Base-by-base conservation (phyloP, 2,329 filamentous ascomycete species). In the Trichoderma sp. region DNA sequence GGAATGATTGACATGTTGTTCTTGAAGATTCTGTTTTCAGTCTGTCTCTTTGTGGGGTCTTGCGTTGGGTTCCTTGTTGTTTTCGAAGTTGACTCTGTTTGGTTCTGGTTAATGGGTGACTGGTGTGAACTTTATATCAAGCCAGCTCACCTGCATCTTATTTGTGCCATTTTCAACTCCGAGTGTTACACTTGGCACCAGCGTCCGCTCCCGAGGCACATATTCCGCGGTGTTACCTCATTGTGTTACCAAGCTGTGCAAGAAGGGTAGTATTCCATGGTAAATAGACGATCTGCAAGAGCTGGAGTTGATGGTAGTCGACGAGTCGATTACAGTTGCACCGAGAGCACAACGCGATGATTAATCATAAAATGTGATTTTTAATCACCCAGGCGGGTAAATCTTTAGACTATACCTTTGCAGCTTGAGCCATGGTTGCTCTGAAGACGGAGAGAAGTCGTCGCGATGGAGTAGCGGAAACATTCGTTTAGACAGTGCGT, bases 351-450 rank as follows among this genome's bases (percentile, higher is more conserved):
- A 32, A n/a, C 1, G 6, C 9, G 28, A 58, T 58, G 28, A 58
- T 30, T 58, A 58, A 58, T 57, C 12, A 15, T 8, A 58, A 8
- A 59, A 34, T 11, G 47, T 12, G 47, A 53, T 53, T 53, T 23
- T 23, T 12, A 23, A 53, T 53, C 20, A 13, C 20, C n/a, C 17
- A 23, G 55, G 23, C 55, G 17, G 55, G 55, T 32, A 20, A 32
- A 12, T 9, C 55, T 28, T n/a, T 0, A 2, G 20, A 20, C 0
- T 0, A 53, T 23, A 6, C 1, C 11, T 23, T 53, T 12, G 11
- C 1, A 53, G 20, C 11, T 13, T 53, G 47, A 0, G n/a, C 23
- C 47, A 23, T 11, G n/a, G 3, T 47, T 5, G n/a, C 5, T 47
- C 20, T 11, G 8, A 15, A 4, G 39, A 47, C 11, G n/a, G 9